Evolutionary conservation across 306 rosid genomes (phyloP), one percentile per base, ranked within the genome.

Genomic region (Morella rubra): DNA sequence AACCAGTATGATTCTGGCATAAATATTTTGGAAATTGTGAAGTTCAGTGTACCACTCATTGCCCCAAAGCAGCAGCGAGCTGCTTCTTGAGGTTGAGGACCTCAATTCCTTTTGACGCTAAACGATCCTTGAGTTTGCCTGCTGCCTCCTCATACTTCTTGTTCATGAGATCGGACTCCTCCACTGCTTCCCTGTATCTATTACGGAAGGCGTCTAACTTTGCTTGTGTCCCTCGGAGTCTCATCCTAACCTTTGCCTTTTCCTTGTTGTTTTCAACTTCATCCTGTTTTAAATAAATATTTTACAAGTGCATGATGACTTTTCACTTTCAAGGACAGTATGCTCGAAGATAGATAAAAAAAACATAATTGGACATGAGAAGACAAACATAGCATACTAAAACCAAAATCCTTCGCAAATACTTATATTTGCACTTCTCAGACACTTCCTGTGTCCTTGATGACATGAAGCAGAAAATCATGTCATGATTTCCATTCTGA

Each of bases 211-310:
- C 89, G 46, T 90, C 96, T 32, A 84, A 73, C 85, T 83, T 88
- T 32, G 90, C 91, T 45, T 86, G 97, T 20, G 93, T 88, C 81
- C 97, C 91, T 11, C 81, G 84, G 3, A 92, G 87, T 80, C 95
- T 84, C 91, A 88, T 88, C 77, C 87, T 84, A 12, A 83, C 82
- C 75, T 89, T 90, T 8, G 92, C 71, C 74, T 56, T 81, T 55
- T 81, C 86, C 58, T 77, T 90, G 76, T 74, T 74, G 66, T 61
- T 86, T 50, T 75, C 49, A 5, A 86, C 84, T 68, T 76, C 80
- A 72, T 84, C 90, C 98, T 94, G 86, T 65, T 76, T 72, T 76
- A 82, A 10, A 13, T 7, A 14, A 47, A 8, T 6, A 40, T 42
- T 41, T n/a, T 65, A 18, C 7, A 41, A 5, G 44, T 40, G 45